Conservation (phyloP, 345 rosid species). For the Geranium rotundifolium region DNA sequence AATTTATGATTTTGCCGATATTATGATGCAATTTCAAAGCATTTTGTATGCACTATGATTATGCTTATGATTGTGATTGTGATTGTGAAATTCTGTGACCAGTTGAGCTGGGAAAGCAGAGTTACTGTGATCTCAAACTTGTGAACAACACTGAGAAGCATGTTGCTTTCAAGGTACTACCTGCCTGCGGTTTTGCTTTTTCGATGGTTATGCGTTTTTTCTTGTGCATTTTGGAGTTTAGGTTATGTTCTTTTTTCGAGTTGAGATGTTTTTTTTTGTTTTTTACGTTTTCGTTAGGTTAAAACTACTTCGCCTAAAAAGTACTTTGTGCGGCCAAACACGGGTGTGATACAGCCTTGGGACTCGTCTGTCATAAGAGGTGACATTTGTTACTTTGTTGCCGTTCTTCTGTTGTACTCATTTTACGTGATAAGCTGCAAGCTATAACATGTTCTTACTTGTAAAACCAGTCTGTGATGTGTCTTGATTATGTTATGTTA, state of each 20-base stretch:
- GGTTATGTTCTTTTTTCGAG: neutral
- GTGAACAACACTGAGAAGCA: slow-evolving; percentile 49
- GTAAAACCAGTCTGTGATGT: neutral
- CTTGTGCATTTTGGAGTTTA: neutral
- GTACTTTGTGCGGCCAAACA: slow-evolving; percentile 47
- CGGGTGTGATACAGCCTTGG: slow-evolving; percentile 42
- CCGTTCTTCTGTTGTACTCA: too few relatives aligned
- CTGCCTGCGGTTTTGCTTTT: neutral
- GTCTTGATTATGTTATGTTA: too few relatives aligned
- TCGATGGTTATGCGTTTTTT: neutral
- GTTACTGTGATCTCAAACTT: slow-evolving; percentile 46
- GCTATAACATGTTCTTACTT: too few relatives aligned
- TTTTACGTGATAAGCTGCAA: too few relatives aligned
- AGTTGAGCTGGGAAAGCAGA: slow-evolving; percentile 52
- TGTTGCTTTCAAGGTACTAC: slow-evolving; percentile 51
- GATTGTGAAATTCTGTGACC: slow-evolving; percentile 17
- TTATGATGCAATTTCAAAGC: too few relatives aligned
- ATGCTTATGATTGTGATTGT: too few relatives aligned
- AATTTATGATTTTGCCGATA: too few relatives aligned
- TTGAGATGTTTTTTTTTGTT: neutral
- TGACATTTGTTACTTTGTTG: slow-evolving; percentile 2
- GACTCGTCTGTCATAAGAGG: slow-evolving; percentile 38
- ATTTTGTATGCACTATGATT: neutral
- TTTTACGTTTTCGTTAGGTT: slow-evolving; percentile 22
- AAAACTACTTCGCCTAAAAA: slow-evolving; percentile 49